phyloP scores from a whole-genome alignment of 2,329 filamentous ascomycete species.

The Sporothrix euskadiensis region DNA sequence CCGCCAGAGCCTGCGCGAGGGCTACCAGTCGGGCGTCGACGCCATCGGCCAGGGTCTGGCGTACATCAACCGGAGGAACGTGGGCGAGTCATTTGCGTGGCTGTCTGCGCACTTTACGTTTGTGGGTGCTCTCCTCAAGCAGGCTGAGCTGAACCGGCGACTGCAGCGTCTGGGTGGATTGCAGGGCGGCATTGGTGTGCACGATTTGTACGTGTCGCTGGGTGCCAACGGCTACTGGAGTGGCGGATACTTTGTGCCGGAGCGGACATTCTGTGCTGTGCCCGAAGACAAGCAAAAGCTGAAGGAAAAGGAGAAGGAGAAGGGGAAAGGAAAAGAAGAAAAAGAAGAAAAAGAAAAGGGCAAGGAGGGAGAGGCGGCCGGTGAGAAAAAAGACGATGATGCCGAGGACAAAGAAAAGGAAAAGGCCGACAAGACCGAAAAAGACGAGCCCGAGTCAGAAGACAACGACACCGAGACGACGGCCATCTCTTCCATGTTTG shows the following conservation, averaged over 20 bases:
- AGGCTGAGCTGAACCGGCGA: constrained; percentile 68
- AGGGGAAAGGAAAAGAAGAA: background rate
- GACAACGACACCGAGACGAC: constrained; percentile 5
- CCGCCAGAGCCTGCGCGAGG: constrained; percentile 49
- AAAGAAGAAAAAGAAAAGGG: background rate
- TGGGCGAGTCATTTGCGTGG: constrained; percentile 72
- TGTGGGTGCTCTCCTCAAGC: constrained; percentile 74
- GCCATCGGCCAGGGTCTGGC: constrained; percentile 55
- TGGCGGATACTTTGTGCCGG: constrained; percentile 60
- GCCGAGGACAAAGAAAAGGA: background rate
- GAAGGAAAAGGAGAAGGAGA: background rate
- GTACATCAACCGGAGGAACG: constrained; percentile 59
- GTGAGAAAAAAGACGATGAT: background rate
- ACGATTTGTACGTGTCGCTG: constrained; percentile 74
- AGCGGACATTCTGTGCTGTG: constrained; percentile 78
- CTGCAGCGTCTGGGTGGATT: constrained; percentile 63
- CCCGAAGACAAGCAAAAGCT: constrained; percentile 22
- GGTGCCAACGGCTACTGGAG: constrained; percentile 68
- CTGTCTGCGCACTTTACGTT: constrained; percentile 82
- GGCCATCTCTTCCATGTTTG: constrained; percentile 43
- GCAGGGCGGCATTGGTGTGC: constrained; percentile 65
- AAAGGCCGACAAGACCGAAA: constrained; percentile 44
- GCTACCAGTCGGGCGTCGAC: constrained; percentile 52
- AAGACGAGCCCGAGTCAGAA: background rate
- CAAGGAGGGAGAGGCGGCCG: background rate